Percentiles rank a stretch among this genome's conserved stretches.
phyloP scores from a whole-genome alignment of 495 filamentous ascomycete species.

The Hypomontagnella monticulosa region DNA sequence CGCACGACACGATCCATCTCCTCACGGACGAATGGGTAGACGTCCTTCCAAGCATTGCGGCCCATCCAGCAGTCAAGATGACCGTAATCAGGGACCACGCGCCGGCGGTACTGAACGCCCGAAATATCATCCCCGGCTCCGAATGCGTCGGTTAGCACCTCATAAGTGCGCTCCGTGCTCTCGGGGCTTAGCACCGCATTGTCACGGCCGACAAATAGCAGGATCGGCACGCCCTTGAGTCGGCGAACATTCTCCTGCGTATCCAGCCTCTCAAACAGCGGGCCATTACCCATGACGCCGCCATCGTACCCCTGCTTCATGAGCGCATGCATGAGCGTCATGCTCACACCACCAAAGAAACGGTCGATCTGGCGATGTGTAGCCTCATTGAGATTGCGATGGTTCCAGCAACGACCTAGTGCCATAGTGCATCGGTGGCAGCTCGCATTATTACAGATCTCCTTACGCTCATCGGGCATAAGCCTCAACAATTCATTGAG shows the following conservation, averaged over 20 bases:
- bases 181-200: slow-evolving; percentile 69
- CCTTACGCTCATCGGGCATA: slow-evolving; percentile 64
- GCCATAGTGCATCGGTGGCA: slow-evolving; percentile 70
- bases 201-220: slow-evolving; percentile 66
- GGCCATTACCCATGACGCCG: slow-evolving; percentile 61
- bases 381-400: slow-evolving; percentile 68
- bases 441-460: slow-evolving; percentile 69
- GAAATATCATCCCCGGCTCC: slow-evolving; percentile 43
- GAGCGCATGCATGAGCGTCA: slow-evolving; percentile 64
- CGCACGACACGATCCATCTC: slow-evolving; percentile 63
- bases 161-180: slow-evolving; percentile 66
- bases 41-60: slow-evolving; percentile 66
- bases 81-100: slow-evolving; percentile 69
- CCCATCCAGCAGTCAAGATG: slow-evolving; percentile 77
- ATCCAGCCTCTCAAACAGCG: slow-evolving; percentile 56
- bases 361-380: slow-evolving; percentile 70
- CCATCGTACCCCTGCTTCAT: slow-evolving; percentile 66
- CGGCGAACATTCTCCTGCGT: slow-evolving; percentile 58
- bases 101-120: slow-evolving; percentile 60
- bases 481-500: slow-evolving; percentile 68
- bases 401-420: slow-evolving; percentile 73
- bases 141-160: slow-evolving; percentile 64
- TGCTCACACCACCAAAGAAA: slow-evolving; percentile 71
- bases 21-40: slow-evolving; percentile 67
- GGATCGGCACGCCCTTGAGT: slow-evolving; percentile 65